Base-by-base conservation (phyloP, 495 filamentous ascomycete genomes). In the Extremus antarcticus region DNA sequence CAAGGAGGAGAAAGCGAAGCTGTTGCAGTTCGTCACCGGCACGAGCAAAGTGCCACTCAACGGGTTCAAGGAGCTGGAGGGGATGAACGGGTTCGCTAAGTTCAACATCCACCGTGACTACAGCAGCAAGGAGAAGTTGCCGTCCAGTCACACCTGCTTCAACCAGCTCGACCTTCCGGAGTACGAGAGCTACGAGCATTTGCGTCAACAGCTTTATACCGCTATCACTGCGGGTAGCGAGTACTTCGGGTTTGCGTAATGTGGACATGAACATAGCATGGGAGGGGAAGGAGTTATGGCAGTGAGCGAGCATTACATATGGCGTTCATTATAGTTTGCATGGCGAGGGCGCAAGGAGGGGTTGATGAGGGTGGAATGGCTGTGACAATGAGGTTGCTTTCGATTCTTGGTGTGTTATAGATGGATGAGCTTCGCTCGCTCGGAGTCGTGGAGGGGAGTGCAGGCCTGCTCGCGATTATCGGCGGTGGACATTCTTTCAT, bases 81-180 rank as follows among this genome's bases (percentile, higher is more conserved):
- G 92, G 58, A 99, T 99, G 92, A 97, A 99, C 68, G 92, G 92
- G 43, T 85, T 99, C 72, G 94, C 85, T 69, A 81, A 85, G 58
- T 99, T 99, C 83, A 99, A 95, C 70, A 96, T 99, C 62, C 92
- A 99, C 67, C 86, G 92, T 49, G 94, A 97, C 68, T 97, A 95
- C 70, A 92, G 92, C 57, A 94, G 86, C 77, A 97, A 96, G 72
- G 90, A 97, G 66, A 84, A 94, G 53, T 79, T 99, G 52, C 92
- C 92, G 59, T 94, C 87, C 65, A 91, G 88, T 43, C 92, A 99
- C 70, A 99, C 92, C 53, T 99, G 92, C 75, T 99, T 99, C 74
- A 99, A 99, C 69, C 92, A 99, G 75, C 88, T 99, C 67, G 92
- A 99, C 76, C 82, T 99, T 59, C 92, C 92, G 56, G 92, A 99